Conservation (phyloP, 2,329 filamentous ascomycete genomes). For the Sporothrix dimorphospora region DNA sequence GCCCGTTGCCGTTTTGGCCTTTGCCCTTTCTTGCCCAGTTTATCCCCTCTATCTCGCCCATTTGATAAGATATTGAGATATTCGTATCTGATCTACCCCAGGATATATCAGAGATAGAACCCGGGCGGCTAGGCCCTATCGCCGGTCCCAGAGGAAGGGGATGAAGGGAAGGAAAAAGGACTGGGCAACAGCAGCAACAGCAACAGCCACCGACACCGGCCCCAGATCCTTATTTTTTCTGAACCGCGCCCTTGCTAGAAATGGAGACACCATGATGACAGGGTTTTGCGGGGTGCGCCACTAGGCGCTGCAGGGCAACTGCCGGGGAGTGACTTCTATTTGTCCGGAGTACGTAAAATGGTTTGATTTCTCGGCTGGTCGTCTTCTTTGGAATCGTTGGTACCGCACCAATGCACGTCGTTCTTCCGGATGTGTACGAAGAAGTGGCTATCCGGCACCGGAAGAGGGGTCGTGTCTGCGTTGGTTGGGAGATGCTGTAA, state of each 20-base stretch:
- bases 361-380: not conserved
- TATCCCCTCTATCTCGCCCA: not conserved
- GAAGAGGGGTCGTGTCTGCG: not conserved
- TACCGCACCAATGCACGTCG: not conserved
- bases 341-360: not conserved
- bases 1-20: not conserved
- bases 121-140: not conserved
- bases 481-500: not conserved
- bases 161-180: not conserved
- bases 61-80: too few species aligned
- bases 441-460: not conserved
- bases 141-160: not conserved
- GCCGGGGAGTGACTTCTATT: not conserved
- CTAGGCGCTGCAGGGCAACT: not conserved
- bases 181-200: too few species aligned
- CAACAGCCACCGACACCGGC: slow-evolving; percentile 8
- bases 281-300: not conserved
- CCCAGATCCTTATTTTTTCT: too few species aligned
- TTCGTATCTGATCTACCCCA: not conserved
- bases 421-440: not conserved
- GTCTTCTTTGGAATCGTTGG: not conserved
- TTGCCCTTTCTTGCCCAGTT: not conserved
- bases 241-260: not conserved
- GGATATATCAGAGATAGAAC: not conserved
- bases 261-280: not conserved